phyloP scores from a whole-genome alignment of 2,329 filamentous ascomycete species.

The Calonectria henricotiae region DNA sequence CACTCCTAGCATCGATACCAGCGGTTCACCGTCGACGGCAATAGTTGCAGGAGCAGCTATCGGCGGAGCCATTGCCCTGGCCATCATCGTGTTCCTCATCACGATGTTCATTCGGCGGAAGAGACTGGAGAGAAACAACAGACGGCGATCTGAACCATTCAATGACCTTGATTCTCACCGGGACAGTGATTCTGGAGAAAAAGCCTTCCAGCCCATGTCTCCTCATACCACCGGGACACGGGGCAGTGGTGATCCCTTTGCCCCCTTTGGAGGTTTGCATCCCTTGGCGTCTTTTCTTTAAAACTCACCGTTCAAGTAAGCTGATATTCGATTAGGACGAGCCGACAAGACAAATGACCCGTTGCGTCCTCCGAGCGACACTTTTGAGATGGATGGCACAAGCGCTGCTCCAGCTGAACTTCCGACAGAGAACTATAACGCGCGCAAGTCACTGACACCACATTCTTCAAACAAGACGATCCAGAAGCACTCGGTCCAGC shows the following conservation, averaged over 20 bases:
- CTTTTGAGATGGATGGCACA: constrained; percentile 61
- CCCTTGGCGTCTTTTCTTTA: constrained; percentile 13
- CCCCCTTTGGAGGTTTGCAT: constrained; percentile 63
- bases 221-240: constrained; percentile 51
- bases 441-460: constrained; percentile 31
- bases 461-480: constrained; percentile 28
- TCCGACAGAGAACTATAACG: constrained; percentile 49
- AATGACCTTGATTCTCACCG: constrained; percentile 37
- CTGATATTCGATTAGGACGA: constrained; percentile 54
- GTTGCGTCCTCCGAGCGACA: constrained; percentile 49
- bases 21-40: constrained; percentile 50
- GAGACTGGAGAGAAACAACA: constrained; percentile 32
- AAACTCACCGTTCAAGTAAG: constrained; percentile 10
- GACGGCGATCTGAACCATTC: constrained; percentile 1
- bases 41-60: constrained; percentile 57
- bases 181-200: constrained; percentile 49
- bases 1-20: constrained; percentile 17
- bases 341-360: constrained; percentile 54
- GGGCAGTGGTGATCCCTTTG: constrained; percentile 59
- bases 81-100: constrained; percentile 49
- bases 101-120: constrained; percentile 47
- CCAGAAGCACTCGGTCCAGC: constrained; percentile 36
- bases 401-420: constrained; percentile 56
- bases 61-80: constrained; percentile 52
- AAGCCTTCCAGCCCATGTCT: constrained; percentile 51